Conservation (phyloP, 2,329 filamentous ascomycete genomes). For the Fusarium caatingaense region DNA sequence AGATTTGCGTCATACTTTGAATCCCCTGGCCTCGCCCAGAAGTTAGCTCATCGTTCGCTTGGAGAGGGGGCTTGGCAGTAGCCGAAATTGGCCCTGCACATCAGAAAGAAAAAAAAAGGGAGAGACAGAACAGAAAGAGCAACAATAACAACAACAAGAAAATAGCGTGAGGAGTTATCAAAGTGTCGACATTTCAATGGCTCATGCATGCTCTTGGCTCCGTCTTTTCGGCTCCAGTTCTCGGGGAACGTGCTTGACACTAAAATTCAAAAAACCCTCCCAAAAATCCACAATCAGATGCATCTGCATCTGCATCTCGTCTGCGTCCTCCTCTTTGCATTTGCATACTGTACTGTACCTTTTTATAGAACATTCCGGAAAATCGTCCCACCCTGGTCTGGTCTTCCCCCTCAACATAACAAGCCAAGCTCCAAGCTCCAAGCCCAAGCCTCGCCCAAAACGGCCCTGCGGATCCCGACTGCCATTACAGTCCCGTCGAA, state of each 20-base stretch:
- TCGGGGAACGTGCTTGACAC: constrained; percentile 9
- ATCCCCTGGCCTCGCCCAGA: constrained; percentile 19
- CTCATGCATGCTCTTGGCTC: constrained; percentile 1
- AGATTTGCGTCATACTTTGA: constrained; percentile 36
- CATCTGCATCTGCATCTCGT: constrained; percentile 8
- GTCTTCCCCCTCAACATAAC: not conserved
- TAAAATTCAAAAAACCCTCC: not conserved
- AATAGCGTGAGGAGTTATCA: constrained; percentile 11
- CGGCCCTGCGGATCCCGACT: constrained; percentile 11
- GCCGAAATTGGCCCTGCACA: constrained; percentile 36
- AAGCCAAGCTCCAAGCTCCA: not conserved
- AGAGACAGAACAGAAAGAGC: not conserved
- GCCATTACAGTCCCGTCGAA: not conserved
- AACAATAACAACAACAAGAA: not conserved
- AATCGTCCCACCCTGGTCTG: constrained; percentile 30
- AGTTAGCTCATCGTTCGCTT: constrained; percentile 28
- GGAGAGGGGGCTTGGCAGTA: constrained; percentile 35
- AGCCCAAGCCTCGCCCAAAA: constrained; percentile 13
- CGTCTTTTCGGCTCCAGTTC: constrained; percentile 15
- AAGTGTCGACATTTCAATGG: constrained; percentile 20
- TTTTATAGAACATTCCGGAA: constrained; percentile 43
- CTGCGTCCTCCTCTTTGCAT: constrained; percentile 18
- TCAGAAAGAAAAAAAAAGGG: constrained; percentile 13
- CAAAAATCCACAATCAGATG: constrained; percentile 2
- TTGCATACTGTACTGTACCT: constrained; percentile 25